Base-by-base conservation (phyloP, 2,329 filamentous ascomycete genomes). In the Tolypocladium sp. region DNA sequence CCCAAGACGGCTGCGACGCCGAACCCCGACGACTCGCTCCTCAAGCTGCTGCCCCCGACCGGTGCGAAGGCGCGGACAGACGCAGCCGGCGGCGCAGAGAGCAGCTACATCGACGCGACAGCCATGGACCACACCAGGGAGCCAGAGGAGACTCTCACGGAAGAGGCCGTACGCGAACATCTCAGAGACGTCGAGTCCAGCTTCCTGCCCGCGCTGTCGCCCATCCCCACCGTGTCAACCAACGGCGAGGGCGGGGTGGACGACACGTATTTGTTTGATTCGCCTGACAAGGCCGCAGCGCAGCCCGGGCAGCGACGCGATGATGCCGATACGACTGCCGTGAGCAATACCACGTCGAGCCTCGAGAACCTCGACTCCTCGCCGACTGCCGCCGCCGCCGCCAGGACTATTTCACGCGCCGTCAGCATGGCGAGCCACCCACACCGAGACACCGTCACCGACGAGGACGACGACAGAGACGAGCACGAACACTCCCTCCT, bases 151-250 rank as follows among this genome's bases (percentile, higher is more conserved):
- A 81, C 80, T 4, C 68, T 82, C 49, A 79, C 78, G 51, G 82
- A 84, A 63, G 76, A 79, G 54, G 77, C 77, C 51, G 76, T 85
- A 25, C 76, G 79, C 62, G 78, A 79, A 58, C 83, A 87, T 66
- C 70, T 88, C 25, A 78, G 82, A 64, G 85, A 88, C 66, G 79
- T 87, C 62, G 85, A 88, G 67, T 87, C 85, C 40, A 88, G 85
- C 72, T 88, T 88, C 66, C 69, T 85, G 58, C 80, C 82, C 2
- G 77, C 79, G 7, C 69, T 82, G 7, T 87, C 84, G 9, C 84
- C 84, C 15, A 77, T 86, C 54, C 77, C 76, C 41, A 74, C 74
- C 37, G 74, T 77, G 56, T 71, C 76, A 12, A 72, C 75, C 40
- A 74, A 74, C 63, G 63, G 51, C 42, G 61, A 63, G 25, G 66